Percentiles rank a stretch among this genome's conserved stretches.
These are phyloP conservation scores for Tausonia pullulans DNA, from an alignment of 1,284 basidiomycete species.

Conservation along the genomic window DNA sequence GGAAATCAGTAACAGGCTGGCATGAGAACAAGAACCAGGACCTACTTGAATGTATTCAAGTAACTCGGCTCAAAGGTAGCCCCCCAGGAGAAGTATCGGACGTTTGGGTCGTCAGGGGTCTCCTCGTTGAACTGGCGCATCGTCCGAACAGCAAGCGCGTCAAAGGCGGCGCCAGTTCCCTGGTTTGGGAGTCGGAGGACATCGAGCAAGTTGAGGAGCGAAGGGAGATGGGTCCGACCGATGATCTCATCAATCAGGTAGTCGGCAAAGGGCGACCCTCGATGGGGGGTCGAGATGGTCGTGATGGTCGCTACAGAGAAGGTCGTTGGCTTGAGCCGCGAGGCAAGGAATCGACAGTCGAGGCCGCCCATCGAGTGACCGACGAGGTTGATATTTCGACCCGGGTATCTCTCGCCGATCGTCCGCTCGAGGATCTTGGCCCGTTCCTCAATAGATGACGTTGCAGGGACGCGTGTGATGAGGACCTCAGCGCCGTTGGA, in stretches of 20 bases:
- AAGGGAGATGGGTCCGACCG: conserved; percentile 41
- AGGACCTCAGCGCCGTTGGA: conserved; percentile 80
- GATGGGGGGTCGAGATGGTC: conserved; percentile 84
- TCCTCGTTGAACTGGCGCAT: conserved; percentile 82
- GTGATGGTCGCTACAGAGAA: conserved; percentile 67
- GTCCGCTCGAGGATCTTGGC: conserved; percentile 73
- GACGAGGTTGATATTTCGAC: conserved; percentile 73
- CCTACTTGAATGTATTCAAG: conserved; percentile 73
- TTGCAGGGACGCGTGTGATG: conserved; percentile 84
- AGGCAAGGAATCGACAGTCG: conserved; percentile 72
- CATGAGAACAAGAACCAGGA: conserved; percentile 13
- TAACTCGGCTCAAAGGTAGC: conserved; percentile 76
- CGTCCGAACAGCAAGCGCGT: conserved; percentile 67
- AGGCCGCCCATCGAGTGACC: conserved; percentile 95
- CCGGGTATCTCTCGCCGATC: conserved; percentile 67
- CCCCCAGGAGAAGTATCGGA: conserved; percentile 88
- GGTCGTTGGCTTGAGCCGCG: conserved; percentile 34
- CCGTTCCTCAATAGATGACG: conserved; percentile 69
- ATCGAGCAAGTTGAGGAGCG: conserved; percentile 47
- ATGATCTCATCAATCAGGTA: conserved; percentile 73
- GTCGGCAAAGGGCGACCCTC: conserved; percentile 86
- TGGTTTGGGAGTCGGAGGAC: conserved; percentile 58
- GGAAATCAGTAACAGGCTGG: conserved; percentile 18
- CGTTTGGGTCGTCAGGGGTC: conserved; percentile 61
- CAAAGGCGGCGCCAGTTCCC: conserved; percentile 82